Base-by-base conservation (phyloP, 1,139 yeast species). In the Sugiyamaella grinbergsii region DNA sequence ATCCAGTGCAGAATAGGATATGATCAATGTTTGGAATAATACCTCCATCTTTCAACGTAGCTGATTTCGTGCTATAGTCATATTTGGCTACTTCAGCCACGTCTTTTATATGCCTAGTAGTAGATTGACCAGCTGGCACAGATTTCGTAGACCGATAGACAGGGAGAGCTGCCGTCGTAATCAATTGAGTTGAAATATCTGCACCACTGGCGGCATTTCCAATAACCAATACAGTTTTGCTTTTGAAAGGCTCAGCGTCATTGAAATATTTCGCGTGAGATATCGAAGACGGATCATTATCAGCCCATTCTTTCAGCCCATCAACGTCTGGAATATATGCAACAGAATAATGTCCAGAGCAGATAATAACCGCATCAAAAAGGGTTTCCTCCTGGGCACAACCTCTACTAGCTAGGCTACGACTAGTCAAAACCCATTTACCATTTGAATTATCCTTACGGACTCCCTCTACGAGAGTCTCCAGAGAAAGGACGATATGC, bases 1-100 rank as follows among this genome's bases (percentile, higher is more conserved):
- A 83, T 0, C 90, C 89, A 1, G 90, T 83, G 29, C 86, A 85
- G 63, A 78, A 82, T 3, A 84, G 63, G n/a, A 83, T 64, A 16
- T 58, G 61, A 51, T 80, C 85, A 39, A 82, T 72, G 44, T 71
- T 67, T 0, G 61, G 60, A 13, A 53, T 26, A 11, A 15, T 19
- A 7, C 46, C 37, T 2, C 62, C 63, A 23, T 61, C 63, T n/a
- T 42, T 49, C 23, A 58, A 49, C 4, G 37, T 37, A 7, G 52
- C 48, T 2, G 52, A 34, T 28, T 54, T 28, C 10, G 46, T 22
- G 6, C 19, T 28, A n/a, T 47, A 42, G 13, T 51, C 52, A 33
- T 51, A 55, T 29, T 34, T 37, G 2, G 36, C 53, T 15, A 51
- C 43, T 19, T 43, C 56, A 5, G 49, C 52, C 13, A 54, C 51